Evolutionary conservation across 257 asterid species (phyloP).

Genomic region (Solanum chilense): DNA sequence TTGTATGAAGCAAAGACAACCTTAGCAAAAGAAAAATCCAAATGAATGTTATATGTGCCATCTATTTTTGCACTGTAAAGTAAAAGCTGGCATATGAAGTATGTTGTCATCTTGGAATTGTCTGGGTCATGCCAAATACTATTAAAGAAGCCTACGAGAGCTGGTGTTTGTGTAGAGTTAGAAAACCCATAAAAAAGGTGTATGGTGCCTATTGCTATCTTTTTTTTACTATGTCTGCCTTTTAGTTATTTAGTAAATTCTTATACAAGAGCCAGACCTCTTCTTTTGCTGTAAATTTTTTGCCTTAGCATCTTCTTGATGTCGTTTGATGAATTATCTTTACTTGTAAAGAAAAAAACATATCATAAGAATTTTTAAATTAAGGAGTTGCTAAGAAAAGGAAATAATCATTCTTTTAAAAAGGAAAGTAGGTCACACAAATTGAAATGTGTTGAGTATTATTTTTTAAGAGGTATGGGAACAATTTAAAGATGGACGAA

Average conservation of each 20-base stretch:
- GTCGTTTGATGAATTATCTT: not conserved
- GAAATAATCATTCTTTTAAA: not conserved
- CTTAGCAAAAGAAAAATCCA: too few species aligned
- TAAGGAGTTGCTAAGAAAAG: not conserved
- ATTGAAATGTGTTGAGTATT: not conserved
- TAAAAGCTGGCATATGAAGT: not conserved
- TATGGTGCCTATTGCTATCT: too few species aligned
- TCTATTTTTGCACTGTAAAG: not conserved
- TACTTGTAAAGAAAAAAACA: not conserved
- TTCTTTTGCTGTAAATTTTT: not conserved
- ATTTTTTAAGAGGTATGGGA: not conserved
- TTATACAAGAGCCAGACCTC: not conserved
- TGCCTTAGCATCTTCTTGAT: not conserved
- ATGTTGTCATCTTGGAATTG: too few species aligned
- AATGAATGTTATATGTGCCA: too few species aligned
- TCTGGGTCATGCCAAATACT: too few species aligned
- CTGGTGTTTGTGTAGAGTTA: not conserved
- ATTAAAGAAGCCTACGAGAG: too few species aligned
- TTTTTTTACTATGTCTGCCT: too few species aligned
- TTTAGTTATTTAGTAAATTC: not conserved
- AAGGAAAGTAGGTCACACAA: not conserved
- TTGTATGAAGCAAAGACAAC: too few species aligned
- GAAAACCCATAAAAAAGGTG: not conserved
- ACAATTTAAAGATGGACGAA: not conserved
- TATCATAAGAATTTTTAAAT: too few species aligned